phyloP scores from a whole-genome alignment of 1,139 yeast species.

The Entelexis sorbosivorans region DNA sequence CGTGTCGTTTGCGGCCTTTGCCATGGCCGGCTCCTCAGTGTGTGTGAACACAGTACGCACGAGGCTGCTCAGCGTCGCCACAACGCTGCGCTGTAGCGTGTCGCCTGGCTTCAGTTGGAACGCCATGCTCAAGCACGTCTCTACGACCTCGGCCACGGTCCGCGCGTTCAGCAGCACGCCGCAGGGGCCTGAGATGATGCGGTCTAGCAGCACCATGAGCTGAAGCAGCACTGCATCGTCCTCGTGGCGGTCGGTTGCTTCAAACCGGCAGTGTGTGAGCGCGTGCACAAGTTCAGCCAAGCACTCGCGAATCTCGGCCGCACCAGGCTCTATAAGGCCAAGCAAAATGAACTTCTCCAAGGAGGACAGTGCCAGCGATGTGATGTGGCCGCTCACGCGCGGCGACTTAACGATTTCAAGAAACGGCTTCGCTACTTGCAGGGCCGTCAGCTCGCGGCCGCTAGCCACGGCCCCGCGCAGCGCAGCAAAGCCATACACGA shows the following conservation, averaged over 20 bases:
- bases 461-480: constrained; percentile 57
- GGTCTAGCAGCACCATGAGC: constrained; percentile 65
- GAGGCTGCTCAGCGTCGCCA: constrained; percentile 61
- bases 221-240: constrained; percentile 86
- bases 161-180: constrained; percentile 65
- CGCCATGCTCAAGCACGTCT: constrained; percentile 83
- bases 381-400: constrained; percentile 74
- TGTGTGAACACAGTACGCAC: constrained; percentile 44
- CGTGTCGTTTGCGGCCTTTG: constrained; percentile 2
- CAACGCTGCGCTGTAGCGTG: constrained; percentile 80
- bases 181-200: constrained; percentile 52
- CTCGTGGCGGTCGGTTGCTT: constrained; percentile 84
- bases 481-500: constrained; percentile 71
- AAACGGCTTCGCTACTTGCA: constrained; percentile 76
- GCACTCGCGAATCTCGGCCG: constrained; percentile 40
- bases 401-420: constrained; percentile 76
- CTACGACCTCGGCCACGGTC: constrained; percentile 76
- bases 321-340: constrained; percentile 39
- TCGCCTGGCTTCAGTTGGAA: constrained; percentile 89
- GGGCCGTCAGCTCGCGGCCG: constrained; percentile 51
- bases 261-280: constrained; percentile 87
- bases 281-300: constrained; percentile 59
- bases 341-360: constrained; percentile 60
- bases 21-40: neutral
- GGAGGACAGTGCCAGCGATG: constrained; percentile 69